Conservation (phyloP, 2,329 filamentous ascomycete genomes). For the Elsinoe batatas region DNA sequence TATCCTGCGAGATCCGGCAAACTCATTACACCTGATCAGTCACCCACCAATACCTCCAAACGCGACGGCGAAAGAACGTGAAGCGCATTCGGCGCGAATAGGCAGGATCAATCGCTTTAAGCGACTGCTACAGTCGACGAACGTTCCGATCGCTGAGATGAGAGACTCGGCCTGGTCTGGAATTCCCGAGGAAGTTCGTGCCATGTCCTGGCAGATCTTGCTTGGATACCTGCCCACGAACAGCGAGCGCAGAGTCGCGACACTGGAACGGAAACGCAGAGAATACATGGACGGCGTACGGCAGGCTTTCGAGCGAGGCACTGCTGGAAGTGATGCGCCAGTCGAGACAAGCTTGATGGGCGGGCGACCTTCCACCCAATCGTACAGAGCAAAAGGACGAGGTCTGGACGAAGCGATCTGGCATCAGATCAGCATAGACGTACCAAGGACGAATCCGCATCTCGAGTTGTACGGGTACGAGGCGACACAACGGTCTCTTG, state of each 20-base stretch:
- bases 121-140: slow-evolving; percentile 82
- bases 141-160: slow-evolving; percentile 75
- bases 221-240: slow-evolving; percentile 95
- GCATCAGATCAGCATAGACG: slow-evolving; percentile 99
- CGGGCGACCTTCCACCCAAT: slow-evolving; percentile 13
- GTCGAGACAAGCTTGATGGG: slow-evolving; percentile 12
- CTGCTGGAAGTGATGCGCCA: slow-evolving; percentile 30
- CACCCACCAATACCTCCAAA: slow-evolving; percentile 66
- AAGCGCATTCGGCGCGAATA: slow-evolving; percentile 77
- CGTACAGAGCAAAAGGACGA: slow-evolving; percentile 52
- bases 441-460: slow-evolving; percentile 91
- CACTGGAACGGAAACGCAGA: slow-evolving; percentile 85
- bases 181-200: slow-evolving; percentile 85
- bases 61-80: slow-evolving; percentile 71
- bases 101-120: slow-evolving; percentile 98
- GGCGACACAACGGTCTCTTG: slow-evolving; percentile 85
- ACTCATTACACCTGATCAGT: slow-evolving; percentile 86
- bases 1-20: slow-evolving; percentile 75
- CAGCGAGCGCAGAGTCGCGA: slow-evolving; percentile 80
- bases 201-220: slow-evolving; percentile 97
- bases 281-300: slow-evolving; percentile 90
- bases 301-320: slow-evolving; percentile 52
- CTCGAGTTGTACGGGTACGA: slow-evolving; percentile 92
- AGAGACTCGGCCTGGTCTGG: slow-evolving; percentile 87
- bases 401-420: slow-evolving; percentile 94